Evolutionary conservation across 345 rosid species (phyloP).

Genomic region (Cardiospermum halicacabum): DNA sequence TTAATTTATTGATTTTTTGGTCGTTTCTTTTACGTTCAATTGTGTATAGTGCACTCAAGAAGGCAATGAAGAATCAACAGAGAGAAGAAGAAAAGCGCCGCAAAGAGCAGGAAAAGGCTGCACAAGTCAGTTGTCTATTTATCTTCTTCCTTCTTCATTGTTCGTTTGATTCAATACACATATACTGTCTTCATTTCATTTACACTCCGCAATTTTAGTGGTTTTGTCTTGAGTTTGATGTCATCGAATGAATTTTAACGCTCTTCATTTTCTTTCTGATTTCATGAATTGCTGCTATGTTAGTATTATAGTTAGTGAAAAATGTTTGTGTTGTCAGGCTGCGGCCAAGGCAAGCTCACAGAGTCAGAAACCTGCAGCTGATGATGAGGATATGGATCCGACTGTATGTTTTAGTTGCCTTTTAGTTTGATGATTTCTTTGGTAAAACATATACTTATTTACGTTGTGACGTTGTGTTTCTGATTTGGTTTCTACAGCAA

Average conservation of each 20-base stretch:
- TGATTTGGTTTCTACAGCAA: slow-evolving; percentile 54
- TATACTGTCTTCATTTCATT: no score
- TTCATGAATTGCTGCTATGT: neutral
- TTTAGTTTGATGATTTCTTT: neutral
- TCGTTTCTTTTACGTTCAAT: neutral
- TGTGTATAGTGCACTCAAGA: slow-evolving; percentile 71
- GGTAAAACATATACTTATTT: neutral
- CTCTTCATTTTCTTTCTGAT: neutral
- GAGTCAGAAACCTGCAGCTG: slow-evolving; percentile 49
- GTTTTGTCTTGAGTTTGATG: neutral
- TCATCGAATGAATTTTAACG: neutral
- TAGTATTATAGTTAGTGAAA: neutral
- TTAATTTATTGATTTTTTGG: neutral
- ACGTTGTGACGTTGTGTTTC: neutral
- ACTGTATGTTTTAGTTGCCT: slow-evolving; percentile 38
- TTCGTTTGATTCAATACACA: no score
- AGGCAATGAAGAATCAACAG: slow-evolving; percentile 65
- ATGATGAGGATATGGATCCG: slow-evolving; percentile 97
- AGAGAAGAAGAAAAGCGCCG: slow-evolving; percentile 75
- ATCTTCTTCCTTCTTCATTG: no score
- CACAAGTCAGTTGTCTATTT: slow-evolving; percentile 19
- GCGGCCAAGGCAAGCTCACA: slow-evolving; percentile 35
- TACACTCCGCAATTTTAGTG: no score
- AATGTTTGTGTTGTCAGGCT: slow-evolving; percentile 29
- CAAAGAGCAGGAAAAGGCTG: slow-evolving; percentile 68